phyloP scores from a whole-genome alignment of 306 rosid species.

The Vicia villosa region DNA sequence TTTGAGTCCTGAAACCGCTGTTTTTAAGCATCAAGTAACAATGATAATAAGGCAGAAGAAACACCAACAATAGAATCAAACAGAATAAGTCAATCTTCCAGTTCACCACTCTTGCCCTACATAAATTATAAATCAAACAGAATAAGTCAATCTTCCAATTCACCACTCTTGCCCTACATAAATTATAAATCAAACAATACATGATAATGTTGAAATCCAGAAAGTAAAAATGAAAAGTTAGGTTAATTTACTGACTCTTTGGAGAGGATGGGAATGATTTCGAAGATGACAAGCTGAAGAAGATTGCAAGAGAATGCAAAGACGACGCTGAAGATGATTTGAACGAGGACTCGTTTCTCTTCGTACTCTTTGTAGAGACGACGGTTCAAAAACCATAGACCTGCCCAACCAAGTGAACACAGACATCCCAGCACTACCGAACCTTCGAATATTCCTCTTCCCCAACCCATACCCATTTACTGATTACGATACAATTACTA shows the following conservation, averaged over 20 bases:
- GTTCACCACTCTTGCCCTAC: constrained; percentile 84
- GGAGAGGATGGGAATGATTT: constrained; percentile 96
- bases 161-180: constrained; percentile 72
- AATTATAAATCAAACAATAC: not conserved
- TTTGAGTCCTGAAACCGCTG: constrained; percentile 65
- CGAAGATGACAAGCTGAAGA: constrained; percentile 90
- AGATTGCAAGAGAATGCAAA: constrained; percentile 98
- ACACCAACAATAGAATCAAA: constrained; percentile 78
- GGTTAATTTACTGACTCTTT: constrained; percentile 55
- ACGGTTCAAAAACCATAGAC: constrained; percentile 88
- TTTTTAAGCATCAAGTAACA: constrained; percentile 88
- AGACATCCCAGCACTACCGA: constrained; percentile 60
- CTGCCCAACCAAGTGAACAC: constrained; percentile 76
- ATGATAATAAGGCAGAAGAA: constrained; percentile 90
- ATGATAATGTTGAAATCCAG: not conserved
- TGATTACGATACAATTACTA: not conserved
- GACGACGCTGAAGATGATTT: constrained; percentile 89
- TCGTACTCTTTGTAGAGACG: constrained; percentile 95
- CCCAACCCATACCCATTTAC: constrained; percentile 82
- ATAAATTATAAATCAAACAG: constrained; percentile 66
- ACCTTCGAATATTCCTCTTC: constrained; percentile 70
- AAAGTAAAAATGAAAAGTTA: not conserved
- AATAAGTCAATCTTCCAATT: constrained; percentile 94
- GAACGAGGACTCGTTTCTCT: constrained; percentile 83
- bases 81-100: constrained; percentile 91